Conservation (phyloP, 1,139 yeast genomes). For the Blastobotrys elegans region DNA sequence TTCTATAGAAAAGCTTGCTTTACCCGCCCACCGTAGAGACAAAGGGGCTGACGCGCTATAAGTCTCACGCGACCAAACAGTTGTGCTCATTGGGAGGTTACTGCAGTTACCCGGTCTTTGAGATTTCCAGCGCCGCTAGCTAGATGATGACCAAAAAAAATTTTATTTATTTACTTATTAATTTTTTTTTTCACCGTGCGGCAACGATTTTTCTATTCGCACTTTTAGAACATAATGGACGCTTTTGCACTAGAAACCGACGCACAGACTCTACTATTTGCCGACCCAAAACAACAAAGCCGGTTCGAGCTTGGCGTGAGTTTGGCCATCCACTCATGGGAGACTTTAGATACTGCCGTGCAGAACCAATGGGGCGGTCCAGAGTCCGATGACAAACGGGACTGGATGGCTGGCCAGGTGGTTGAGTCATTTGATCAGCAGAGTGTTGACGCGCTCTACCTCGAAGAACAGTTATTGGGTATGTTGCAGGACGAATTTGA, state of each 20-base stretch:
- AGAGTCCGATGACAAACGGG: conserved; percentile 83
- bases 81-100: background rate
- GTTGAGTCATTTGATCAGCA: conserved; percentile 63
- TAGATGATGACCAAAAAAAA: no score
- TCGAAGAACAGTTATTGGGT: conserved; percentile 79
- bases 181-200: conserved; percentile 3
- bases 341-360: conserved; percentile 84
- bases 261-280: conserved; percentile 44
- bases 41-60: background rate
- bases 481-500: conserved; percentile 97
- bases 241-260: conserved; percentile 21
- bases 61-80: no score
- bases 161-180: no score
- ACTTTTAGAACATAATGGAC: conserved; percentile 5
- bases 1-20: no score
- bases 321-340: conserved; percentile 86
- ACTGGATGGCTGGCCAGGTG: conserved; percentile 85
- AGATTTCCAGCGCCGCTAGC: no score
- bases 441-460: conserved; percentile 63
- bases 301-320: conserved; percentile 92
- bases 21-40: no score
- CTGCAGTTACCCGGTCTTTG: background rate
- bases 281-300: conserved; percentile 65
- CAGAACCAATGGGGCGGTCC: conserved; percentile 97
- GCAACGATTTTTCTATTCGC: conserved; percentile 1